phyloP scores from a whole-genome alignment of 2,329 filamentous ascomycete genomes.

The Fusarium buharicum region DNA sequence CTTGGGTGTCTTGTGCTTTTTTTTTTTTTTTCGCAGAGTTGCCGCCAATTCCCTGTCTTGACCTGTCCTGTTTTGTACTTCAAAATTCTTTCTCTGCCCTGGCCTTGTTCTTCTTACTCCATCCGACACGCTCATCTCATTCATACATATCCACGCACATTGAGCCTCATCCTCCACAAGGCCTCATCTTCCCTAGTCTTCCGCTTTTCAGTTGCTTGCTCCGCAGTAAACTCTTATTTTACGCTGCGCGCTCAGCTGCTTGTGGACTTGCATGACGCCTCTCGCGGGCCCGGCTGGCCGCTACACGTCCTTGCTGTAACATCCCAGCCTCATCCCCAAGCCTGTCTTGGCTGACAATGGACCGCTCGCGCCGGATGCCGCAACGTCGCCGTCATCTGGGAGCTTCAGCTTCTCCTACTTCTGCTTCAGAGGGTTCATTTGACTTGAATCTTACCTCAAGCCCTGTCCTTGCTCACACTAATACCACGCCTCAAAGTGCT shows the following conservation, averaged over 20 bases:
- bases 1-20: slow-evolving; percentile 22
- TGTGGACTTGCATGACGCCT: slow-evolving; percentile 44
- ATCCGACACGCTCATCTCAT: slow-evolving; percentile 47
- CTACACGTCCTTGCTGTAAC: slow-evolving; percentile 46
- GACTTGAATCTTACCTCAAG: slow-evolving; percentile 48
- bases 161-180: slow-evolving; percentile 32
- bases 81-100: slow-evolving; percentile 48
- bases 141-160: slow-evolving; percentile 39
- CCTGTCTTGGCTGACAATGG: slow-evolving; percentile 50
- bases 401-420: slow-evolving; percentile 50
- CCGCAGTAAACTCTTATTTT: slow-evolving; percentile 24
- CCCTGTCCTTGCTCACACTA: slow-evolving; percentile 48
- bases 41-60: slow-evolving; percentile 38
- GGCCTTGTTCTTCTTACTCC: slow-evolving; percentile 45
- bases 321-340: slow-evolving; percentile 42
- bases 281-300: slow-evolving; percentile 45
- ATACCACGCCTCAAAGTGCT: slow-evolving; percentile 48
- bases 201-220: slow-evolving; percentile 17
- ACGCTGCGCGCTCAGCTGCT: slow-evolving; percentile 30
- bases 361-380: slow-evolving; percentile 52
- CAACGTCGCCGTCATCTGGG: slow-evolving; percentile 49
- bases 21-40: slow-evolving; percentile 37
- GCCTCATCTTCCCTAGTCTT: slow-evolving; percentile 14
- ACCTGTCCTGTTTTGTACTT: slow-evolving; percentile 24
- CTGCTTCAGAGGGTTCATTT: slow-evolving; percentile 48